Base-by-base conservation (phyloP, 306 rosid species). In the Castanospermum australe region DNA sequence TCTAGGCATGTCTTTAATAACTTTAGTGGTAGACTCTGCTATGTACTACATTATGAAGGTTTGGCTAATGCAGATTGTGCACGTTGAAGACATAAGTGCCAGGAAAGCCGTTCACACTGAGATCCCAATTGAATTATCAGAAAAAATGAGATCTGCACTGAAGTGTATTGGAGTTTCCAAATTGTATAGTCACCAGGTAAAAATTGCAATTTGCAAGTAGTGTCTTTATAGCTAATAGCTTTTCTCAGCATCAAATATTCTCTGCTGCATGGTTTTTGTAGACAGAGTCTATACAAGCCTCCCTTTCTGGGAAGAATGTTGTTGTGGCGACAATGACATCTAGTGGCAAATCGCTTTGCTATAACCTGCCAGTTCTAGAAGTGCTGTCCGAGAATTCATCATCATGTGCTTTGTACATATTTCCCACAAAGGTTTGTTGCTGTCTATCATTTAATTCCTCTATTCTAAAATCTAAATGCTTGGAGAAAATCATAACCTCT, bases 321-420 rank as follows among this genome's bases (percentile, higher is more conserved):
- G 95, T 85, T 24, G 93, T 94, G 48, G 91, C 99, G 45, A 94
- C 97, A 73, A 91, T 88, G 97, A 91, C 99, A 69, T 94, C 99
- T 50, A 94, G 99, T 78, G 99, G 97, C 59, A 94, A 94, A 87
- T 94, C 99, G 72, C 95, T 94, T 74, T 94, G 97, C 87, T 91
- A 94, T 83, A 94, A 94, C 84, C 76, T 94, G 55, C 93, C 99
- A 25, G 93, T 91, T 82, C 86, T 94, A 30, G 97, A 94, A 84
- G 84, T 59, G 21, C 39, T 94, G 88, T 84, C 84, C 47, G 87
- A 79, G 36, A 86, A 88, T 84, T 71, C 82, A 61, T 86, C 81
- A 24, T 81, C 91, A 59, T 89, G 97, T 84, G 97, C 97, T 71
- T 61, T 94, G 28, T 94, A 94, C 83, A 84, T 94, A 78, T 94